phyloP scores from a whole-genome alignment of 352 stramenopile genomes.

The Plasmopara viticola region DNA sequence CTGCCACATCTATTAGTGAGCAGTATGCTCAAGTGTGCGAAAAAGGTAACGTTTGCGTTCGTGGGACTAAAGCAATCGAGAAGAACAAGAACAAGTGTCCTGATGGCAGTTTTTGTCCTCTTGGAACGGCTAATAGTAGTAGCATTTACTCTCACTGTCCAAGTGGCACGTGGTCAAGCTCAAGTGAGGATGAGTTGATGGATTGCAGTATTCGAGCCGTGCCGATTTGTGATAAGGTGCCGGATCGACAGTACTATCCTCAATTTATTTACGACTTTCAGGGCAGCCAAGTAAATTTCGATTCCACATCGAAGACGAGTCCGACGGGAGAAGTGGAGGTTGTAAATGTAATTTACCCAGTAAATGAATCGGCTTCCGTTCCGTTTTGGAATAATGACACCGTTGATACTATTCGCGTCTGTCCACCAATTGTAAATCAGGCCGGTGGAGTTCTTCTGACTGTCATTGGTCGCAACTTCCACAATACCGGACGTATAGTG shows the following conservation, averaged over 20 bases:
- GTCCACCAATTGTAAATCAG: constrained; percentile 41
- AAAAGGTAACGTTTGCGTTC: constrained; percentile 84
- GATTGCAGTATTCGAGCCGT: constrained; percentile 87
- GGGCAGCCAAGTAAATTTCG: constrained; percentile 39
- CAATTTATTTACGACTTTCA: constrained; percentile 71
- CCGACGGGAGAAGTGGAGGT: constrained; percentile 86
- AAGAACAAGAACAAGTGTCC: constrained; percentile 89
- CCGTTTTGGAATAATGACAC: constrained; percentile 92
- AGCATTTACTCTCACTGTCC: constrained; percentile 89
- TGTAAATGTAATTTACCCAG: constrained; percentile 85
- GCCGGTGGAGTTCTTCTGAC: constrained; percentile 65
- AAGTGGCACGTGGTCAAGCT: constrained; percentile 78
- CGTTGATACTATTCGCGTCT: constrained; percentile 89
- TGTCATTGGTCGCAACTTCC: constrained; percentile 94
- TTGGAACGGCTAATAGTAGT: constrained; percentile 79
- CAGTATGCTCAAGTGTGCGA: constrained; percentile 87
- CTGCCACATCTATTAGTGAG: constrained; percentile 68
- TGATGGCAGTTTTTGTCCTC: constrained; percentile 90
- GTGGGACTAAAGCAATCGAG: constrained; percentile 85
- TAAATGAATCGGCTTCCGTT: constrained; percentile 86
- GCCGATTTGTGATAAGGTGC: constrained; percentile 91
- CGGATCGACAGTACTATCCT: constrained; percentile 73
- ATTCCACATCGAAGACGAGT: constrained; percentile 65
- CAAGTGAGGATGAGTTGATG: constrained; percentile 73
- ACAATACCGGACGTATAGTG: constrained; percentile 71